phyloP scores from a whole-genome alignment of 805 yeast species.

The Phaffomyces opuntiae region DNA sequence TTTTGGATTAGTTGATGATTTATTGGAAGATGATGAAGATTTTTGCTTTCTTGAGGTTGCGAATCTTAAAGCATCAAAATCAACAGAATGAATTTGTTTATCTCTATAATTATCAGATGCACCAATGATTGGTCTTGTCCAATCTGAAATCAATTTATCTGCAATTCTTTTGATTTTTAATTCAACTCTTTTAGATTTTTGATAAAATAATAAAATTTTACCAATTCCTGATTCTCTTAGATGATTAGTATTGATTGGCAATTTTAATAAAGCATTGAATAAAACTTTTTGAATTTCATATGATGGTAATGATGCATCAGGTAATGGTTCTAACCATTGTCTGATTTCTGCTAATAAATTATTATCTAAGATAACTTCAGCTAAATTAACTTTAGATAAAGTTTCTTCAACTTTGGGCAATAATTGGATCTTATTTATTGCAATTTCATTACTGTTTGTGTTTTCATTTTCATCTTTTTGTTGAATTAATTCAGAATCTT shows the following conservation, averaged over 20 bases:
- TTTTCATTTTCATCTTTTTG: conserved; percentile 24
- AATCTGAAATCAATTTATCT: conserved; percentile 86
- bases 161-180: conserved; percentile 80
- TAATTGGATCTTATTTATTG: conserved; percentile 62
- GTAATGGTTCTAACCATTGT: conserved; percentile 96
- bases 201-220: conserved; percentile 88
- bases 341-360: conserved; percentile 88
- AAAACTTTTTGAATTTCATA: conserved; percentile 90
- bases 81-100: conserved; percentile 60
- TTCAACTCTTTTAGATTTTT: conserved; percentile 84
- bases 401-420: conserved; percentile 73
- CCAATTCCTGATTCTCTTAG: conserved; percentile 92
- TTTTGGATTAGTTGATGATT: conserved; percentile 10
- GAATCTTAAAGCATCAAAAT: conserved; percentile 45
- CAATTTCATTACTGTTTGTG: conserved; percentile 28
- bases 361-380: conserved; percentile 90
- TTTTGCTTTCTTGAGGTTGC: conserved; percentile 9
- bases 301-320: conserved; percentile 97
- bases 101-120: conserved; percentile 92
- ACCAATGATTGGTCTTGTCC: conserved; percentile 98
- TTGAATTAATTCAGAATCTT: conserved; percentile 50
- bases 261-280: conserved; percentile 60
- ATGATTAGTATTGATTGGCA: conserved; percentile 95
- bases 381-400: conserved; percentile 73
- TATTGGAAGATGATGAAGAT: conserved; percentile 8